Evolutionary conservation across 805 yeast species (phyloP), one percentile per base, ranked within the genome.

Genomic region (Scheffersomyces stipitis): DNA sequence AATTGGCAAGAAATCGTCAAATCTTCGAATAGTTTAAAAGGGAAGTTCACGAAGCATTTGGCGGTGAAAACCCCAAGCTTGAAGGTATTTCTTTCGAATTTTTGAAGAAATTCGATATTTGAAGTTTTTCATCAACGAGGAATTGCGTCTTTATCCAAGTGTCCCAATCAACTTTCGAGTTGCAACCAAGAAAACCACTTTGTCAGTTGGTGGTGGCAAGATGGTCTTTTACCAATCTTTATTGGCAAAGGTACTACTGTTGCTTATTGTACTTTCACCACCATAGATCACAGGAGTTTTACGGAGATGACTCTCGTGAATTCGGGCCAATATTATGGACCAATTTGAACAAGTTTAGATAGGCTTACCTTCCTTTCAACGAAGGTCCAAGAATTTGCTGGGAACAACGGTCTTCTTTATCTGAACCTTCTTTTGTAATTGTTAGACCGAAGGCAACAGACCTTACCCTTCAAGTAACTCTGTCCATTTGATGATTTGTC

Each of bases 311-410:
- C 36, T 68, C 74, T 15, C 41, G 48, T 12, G 64, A 44, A 34
- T 75, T 69, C 52, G 54, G 58, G 13, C 80, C 80, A 3, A 76
- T 70, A 45, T 60, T 80, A 36, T 75, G 80, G 80, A 56, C 51
- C 18, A 14, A 14, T 16, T 27, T 31, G 27, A 40, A 39, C 8
- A 46, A 46, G 40, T 40, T 43, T 18, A 53, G 54, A 5, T 51
- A 54, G 56, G 54, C 32, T 22, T 30, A 33, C 31, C 26, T 32
- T 31, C 56, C 56, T 18, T 51, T 51, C 40, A 51, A 49, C 30
- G 80, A 79, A 30, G 80, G 80, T 5, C 79, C 80, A 15, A 56
- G 80, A 42, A 73, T 75, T 40, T 75, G 80, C 49, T 58, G 75
- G 36, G 80, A 80, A 27, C 79, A 75, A 58, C 79, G 74, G 54